These are phyloP conservation scores for Carallia brachiata DNA, from an alignment of 345 rosid species.

Conservation along the genomic window DNA sequence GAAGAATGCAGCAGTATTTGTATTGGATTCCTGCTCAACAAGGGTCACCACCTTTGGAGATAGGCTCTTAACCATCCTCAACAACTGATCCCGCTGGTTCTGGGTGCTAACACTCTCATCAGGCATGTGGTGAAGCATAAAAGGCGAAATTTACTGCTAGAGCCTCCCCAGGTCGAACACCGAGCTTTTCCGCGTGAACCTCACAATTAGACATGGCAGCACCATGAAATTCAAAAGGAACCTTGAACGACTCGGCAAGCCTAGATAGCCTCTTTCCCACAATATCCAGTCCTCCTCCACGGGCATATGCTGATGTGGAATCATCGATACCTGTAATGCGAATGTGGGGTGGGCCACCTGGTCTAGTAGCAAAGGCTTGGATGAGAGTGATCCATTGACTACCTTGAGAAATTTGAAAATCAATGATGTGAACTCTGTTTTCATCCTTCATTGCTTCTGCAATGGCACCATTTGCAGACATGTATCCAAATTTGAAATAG, in stretches of 20 bases:
- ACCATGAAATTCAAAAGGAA: constrained; percentile 82
- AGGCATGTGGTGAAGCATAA: constrained; percentile 78
- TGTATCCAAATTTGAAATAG: constrained; percentile 88
- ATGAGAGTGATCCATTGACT: constrained; percentile 86
- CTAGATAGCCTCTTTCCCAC: constrained; percentile 60
- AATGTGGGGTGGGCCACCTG: constrained; percentile 81
- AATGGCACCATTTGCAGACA: constrained; percentile 94
- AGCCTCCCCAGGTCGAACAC: constrained; percentile 56
- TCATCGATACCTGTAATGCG: constrained; percentile 78
- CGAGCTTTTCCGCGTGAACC: constrained; percentile 43
- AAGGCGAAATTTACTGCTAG: constrained; percentile 84
- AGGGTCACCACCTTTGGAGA: constrained; percentile 89
- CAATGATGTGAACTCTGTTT: constrained; percentile 73
- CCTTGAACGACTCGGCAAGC: constrained; percentile 60
- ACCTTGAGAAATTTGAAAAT: constrained; percentile 89
- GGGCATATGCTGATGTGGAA: constrained; percentile 79
- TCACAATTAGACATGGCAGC: constrained; percentile 54
- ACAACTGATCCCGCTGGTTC: constrained; percentile 67
- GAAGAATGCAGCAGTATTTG: constrained; percentile 79
- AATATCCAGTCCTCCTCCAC: constrained; percentile 63
- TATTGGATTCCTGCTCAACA: constrained; percentile 90
- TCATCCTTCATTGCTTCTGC: constrained; percentile 96
- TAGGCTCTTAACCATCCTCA: constrained; percentile 67
- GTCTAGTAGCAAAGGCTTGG: constrained; percentile 94
- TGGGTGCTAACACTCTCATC: constrained; percentile 86